Evolutionary conservation across 1,284 basidiomycete species (phyloP).

Genomic region (Heliocybe sulcata): DNA sequence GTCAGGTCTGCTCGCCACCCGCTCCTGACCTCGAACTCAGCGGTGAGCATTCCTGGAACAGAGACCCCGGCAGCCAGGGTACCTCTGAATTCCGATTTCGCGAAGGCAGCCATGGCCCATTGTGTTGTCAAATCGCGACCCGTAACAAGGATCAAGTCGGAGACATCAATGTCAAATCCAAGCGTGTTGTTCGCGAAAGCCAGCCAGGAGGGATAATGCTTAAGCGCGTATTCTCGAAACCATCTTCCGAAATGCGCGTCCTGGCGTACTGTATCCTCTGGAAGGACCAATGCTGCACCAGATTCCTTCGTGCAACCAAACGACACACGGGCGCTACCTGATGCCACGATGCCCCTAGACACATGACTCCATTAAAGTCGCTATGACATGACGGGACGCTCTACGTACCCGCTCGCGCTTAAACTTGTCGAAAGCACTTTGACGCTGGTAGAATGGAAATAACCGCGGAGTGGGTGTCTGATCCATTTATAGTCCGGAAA

Average conservation of each 20-base stretch:
- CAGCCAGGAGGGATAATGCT: not conserved
- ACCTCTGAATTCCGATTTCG: not conserved
- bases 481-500: not conserved
- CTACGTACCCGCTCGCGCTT: not conserved
- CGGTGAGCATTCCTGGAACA: not conserved
- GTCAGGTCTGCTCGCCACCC: not conserved
- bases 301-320: not conserved
- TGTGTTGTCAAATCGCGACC: slow-evolving; percentile 1
- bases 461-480: not conserved
- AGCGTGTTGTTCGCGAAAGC: not conserved
- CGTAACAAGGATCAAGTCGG: not conserved
- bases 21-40: not conserved
- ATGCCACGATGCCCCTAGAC: not conserved
- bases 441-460: not conserved
- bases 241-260: not conserved
- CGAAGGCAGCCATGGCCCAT: not conserved
- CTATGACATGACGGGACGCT: not conserved
- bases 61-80: not conserved
- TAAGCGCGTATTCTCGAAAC: not conserved
- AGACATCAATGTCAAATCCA: not conserved
- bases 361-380: not conserved
- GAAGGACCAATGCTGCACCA: not conserved
- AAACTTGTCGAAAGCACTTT: not conserved
- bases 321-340: not conserved
- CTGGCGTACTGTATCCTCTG: not conserved